A percentile compares a stretch with the other conserved stretches of the same genome.
Evolutionary conservation across 257 asterid species (phyloP).

Genomic region (Catharanthus roseus): DNA sequence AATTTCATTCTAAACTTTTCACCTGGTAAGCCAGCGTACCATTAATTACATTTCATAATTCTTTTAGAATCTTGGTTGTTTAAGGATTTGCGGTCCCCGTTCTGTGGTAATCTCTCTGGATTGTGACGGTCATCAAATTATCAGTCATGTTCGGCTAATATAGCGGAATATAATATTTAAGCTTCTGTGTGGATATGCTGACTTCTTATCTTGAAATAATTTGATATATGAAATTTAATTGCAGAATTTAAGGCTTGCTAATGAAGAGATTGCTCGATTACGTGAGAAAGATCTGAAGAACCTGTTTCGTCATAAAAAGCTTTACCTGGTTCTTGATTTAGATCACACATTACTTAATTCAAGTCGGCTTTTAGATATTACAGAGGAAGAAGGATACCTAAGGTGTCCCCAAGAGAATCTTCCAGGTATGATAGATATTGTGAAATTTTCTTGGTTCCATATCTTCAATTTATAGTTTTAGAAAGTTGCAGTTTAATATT

Average conservation of each 20-base stretch:
- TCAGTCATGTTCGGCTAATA: not conserved
- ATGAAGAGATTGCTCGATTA: slow-evolving; percentile 58
- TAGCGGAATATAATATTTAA: not conserved
- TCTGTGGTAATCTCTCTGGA: not conserved
- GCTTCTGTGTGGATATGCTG: too few species aligned
- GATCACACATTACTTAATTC: slow-evolving; percentile 88
- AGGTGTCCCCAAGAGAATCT: slow-evolving; percentile 39
- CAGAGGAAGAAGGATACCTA: slow-evolving; percentile 52
- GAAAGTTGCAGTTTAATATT: not conserved
- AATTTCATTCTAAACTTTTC: not conserved
- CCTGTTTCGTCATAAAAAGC: slow-evolving; percentile 50
- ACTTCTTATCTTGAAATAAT: slow-evolving; percentile 1
- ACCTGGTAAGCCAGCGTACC: not conserved
- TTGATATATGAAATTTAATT: slow-evolving; percentile 1
- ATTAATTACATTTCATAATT: not conserved
- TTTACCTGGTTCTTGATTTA: slow-evolving; percentile 76
- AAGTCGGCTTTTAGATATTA: slow-evolving; percentile 49
- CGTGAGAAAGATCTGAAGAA: slow-evolving; percentile 67
- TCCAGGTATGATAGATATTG: slow-evolving; percentile 44
- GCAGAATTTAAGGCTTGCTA: slow-evolving; percentile 74
- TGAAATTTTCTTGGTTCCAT: not conserved
- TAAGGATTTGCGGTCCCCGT: not conserved
- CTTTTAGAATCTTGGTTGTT: not conserved
- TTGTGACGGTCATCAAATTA: not conserved
- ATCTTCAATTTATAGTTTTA: not conserved